Evolutionary conservation across 805 yeast genomes (phyloP), one percentile per base, ranked within the genome.

Genomic region (Saccharomycopsis sp.): DNA sequence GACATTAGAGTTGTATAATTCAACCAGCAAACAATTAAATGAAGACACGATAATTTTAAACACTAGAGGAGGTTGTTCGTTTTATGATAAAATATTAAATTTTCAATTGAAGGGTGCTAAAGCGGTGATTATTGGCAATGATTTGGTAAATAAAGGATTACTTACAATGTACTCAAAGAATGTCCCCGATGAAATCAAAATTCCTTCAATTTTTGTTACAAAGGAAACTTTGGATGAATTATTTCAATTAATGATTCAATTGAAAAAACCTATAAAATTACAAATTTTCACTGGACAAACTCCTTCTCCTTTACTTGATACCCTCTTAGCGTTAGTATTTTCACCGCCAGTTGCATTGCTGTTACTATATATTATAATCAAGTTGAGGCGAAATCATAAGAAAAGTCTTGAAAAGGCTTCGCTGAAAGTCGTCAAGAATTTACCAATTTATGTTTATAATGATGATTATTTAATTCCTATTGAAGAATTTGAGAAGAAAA

Each of bases 121-220:
- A 11, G 75, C 76, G 4, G 74, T 77, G 8, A 60, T 79, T n/a
- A 68, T 79, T 6, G 82, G 79, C 26, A 79, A 77, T 55, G 69
- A 74, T 53, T 70, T 64, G 45, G 70, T 71, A 4, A 56, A 57
- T 31, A 56, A 65, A 16, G 72, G 76, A 4, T 62, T 75, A 43
- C 65, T 77, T 20, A 74, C 79, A 20, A 77, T 76, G 81, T 76
- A 68, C 55, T 70, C 77, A 2, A 59, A 65, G 31, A 62, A 62
- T 21, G 73, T 66, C 47, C 67, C 71, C 41, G 66, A 61, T 41
- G 68, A 68, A 21, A 58, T 72, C 31, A 54, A 51, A 4, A 62
- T 71, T 13, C 83, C 85, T 6, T 64, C 78, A 3, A 59, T 79
- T 54, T 75, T 78, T 54, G 69, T 77, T 26, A 58, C 76, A 2